Base-by-base conservation (phyloP, 192 early-diverging fungal species). In the Linnemannia zychae region DNA sequence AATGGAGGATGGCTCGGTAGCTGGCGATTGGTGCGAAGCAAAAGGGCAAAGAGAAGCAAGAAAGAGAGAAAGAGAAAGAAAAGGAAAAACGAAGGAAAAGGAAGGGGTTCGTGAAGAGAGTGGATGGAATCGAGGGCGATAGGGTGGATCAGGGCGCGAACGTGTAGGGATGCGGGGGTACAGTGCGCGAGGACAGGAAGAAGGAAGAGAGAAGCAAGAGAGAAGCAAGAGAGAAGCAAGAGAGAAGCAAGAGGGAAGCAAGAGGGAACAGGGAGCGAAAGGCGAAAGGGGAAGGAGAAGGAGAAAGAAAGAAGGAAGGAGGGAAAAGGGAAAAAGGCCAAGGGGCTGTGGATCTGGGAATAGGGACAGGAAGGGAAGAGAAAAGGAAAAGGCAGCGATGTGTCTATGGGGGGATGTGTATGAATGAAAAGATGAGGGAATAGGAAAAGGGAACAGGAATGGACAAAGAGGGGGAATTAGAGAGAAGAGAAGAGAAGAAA, bases 361-460 rank as follows among this genome's bases (percentile, higher is more conserved):
- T 38, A 46, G 37, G 37, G 69, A 71, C 46, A 24, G 48, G 38
- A 66, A 37, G 50, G 38, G 68, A n/a, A 65, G 7, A n/a, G 24
- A 17, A 38, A 22, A 53, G 65, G 15, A 18, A 49, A 69, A 47
- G 34, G 69, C n/a, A 13, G 69, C n/a, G 69, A 46, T 24, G 36
- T 18, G 40, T 38, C n/a, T 37, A 71, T 18, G 48, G 34, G 31
- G 50, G 1, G 72, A 52, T 24, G 36, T 16, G 24, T 48, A 22
- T 31, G 33, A 57, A 68, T 24, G 72, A 46, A 44, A 68, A 18
- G 22, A 50, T 24, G 7, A 18, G 49, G 31, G 66, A 71, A 37
- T 31, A 36, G 71, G 63, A 76, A 81, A 78, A 76, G 72, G 75
- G 70, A 82, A 73, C 48, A 77, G 70, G 75, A 82, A 67, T 67